These are phyloP conservation scores for Cryptosporidium meleagridis DNA, from an alignment of 169 alveolate genomes.

Conservation along the genomic window DNA sequence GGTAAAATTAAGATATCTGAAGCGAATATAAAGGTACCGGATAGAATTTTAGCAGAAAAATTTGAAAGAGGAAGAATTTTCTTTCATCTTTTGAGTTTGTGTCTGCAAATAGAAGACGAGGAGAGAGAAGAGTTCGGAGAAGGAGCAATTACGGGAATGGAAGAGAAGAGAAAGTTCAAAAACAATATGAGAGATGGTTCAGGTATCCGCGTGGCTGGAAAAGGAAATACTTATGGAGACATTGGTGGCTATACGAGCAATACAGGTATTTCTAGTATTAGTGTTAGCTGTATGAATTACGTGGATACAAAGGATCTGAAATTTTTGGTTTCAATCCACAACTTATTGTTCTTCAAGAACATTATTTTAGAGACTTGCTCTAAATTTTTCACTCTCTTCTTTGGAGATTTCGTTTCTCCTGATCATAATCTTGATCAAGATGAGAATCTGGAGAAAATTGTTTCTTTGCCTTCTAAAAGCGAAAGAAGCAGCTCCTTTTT, in stretches of 20 bases:
- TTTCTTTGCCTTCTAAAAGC: neutral
- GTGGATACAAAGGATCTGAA: neutral
- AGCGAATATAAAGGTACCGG: neutral
- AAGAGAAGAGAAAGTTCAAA: neutral
- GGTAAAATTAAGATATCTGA: neutral
- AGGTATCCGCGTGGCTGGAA: neutral
- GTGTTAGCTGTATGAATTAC: neutral
- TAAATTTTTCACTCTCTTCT: conserved; percentile 7
- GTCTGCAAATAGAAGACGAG: neutral
- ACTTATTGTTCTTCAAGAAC: conserved; percentile 34
- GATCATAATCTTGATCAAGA: neutral
- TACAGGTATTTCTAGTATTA: neutral
- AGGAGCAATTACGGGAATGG: neutral
- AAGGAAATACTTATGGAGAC: neutral
- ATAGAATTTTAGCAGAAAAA: neutral
- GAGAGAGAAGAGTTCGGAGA: neutral
- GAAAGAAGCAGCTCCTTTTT: neutral
- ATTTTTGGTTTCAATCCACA: conserved; percentile 53
- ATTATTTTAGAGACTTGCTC: conserved; percentile 13
- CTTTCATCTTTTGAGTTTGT: neutral
- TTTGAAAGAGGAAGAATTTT: conserved; percentile 8
- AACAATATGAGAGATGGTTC: neutral
- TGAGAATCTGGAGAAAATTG: neutral
- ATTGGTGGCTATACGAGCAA: neutral
- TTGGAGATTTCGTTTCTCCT: neutral